Evolutionary conservation across 2,329 filamentous ascomycete genomes (phyloP).

Genomic region (Emergomyces orientalis): DNA sequence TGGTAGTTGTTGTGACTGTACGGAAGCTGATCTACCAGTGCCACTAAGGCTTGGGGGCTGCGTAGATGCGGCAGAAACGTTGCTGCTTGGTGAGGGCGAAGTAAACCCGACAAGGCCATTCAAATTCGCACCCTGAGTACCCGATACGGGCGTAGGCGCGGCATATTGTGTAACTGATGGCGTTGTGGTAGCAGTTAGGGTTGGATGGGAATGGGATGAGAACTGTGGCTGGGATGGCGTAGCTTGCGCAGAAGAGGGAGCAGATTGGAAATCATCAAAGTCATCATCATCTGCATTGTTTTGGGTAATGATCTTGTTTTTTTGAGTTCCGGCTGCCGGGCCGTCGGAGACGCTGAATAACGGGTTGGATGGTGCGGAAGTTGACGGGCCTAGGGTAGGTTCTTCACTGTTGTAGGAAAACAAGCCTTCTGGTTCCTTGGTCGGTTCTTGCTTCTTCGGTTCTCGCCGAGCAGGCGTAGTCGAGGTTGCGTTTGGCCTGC

Average conservation of each 20-base stretch:
- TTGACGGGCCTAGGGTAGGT: conserved; percentile 41
- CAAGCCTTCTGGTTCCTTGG: conserved; percentile 85
- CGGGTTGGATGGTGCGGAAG: conserved; percentile 30
- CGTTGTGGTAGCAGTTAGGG: conserved; percentile 35
- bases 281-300: conserved; percentile 69
- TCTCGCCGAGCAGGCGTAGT: conserved; percentile 32
- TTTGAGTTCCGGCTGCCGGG: conserved; percentile 39
- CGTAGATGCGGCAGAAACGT: conserved; percentile 54
- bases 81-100: conserved; percentile 50
- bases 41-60: conserved; percentile 44
- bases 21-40: conserved; percentile 27
- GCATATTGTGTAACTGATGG: conserved; percentile 59
- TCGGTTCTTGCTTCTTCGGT: conserved; percentile 57
- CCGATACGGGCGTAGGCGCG: conserved; percentile 76
- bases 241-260: conserved; percentile 45
- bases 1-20: conserved; percentile 37
- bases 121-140: conserved; percentile 67
- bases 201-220: conserved; percentile 36
- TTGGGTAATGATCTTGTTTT: conserved; percentile 41
- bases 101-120: conserved; percentile 70
- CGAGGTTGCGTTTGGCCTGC: conserved; percentile 38
- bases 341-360: conserved; percentile 34
- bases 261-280: conserved; percentile 96
- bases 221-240: conserved; percentile 28
- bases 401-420: conserved; percentile 80